Conservation (phyloP, 2,329 filamentous ascomycete species). For the Neonectria neomacrospora region DNA sequence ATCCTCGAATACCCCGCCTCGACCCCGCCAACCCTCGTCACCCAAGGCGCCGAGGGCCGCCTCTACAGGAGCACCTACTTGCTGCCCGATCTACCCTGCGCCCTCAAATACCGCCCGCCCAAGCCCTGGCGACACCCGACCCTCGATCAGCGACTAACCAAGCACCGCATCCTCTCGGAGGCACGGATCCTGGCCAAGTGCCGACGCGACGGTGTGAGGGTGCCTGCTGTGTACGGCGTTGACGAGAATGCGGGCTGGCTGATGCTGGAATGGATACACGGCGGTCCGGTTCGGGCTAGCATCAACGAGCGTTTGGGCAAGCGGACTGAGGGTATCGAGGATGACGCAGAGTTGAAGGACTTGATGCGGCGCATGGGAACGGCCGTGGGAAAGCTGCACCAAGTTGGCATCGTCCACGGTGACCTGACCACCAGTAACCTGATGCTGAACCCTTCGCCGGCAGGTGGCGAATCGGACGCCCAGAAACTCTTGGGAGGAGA, state of each 20-base stretch:
- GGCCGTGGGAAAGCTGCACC: constrained; percentile 81
- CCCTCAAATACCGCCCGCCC: constrained; percentile 89
- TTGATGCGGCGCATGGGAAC: constrained; percentile 78
- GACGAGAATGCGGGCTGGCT: constrained; percentile 76
- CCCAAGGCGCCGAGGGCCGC: constrained; percentile 95
- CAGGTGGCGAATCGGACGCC: constrained; percentile 34
- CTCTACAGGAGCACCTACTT: constrained; percentile 91
- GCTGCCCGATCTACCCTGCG: constrained; percentile 71
- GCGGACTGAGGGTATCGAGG: constrained; percentile 51
- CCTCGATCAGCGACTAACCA: constrained; percentile 88
- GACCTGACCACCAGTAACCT: constrained; percentile 98
- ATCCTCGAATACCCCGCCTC: constrained; percentile 72
- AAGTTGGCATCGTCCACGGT: constrained; percentile 88
- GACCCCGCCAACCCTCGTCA: constrained; percentile 74
- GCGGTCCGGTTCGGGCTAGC: constrained; percentile 74
- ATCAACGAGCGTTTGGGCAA: constrained; percentile 75
- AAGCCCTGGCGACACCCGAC: constrained; percentile 93
- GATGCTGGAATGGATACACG: constrained; percentile 86
- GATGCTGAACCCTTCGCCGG: constrained; percentile 71
- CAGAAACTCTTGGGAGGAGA: constrained; percentile 68
- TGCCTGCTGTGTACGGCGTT: constrained; percentile 82
- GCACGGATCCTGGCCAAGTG: constrained; percentile 86
- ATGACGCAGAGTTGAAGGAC: constrained; percentile 63
- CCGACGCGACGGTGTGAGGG: constrained; percentile 79
- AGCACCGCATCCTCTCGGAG: constrained; percentile 87